Base-by-base conservation (phyloP, 1,284 basidiomycete genomes). In the Coniferiporia sulphurascens region DNA sequence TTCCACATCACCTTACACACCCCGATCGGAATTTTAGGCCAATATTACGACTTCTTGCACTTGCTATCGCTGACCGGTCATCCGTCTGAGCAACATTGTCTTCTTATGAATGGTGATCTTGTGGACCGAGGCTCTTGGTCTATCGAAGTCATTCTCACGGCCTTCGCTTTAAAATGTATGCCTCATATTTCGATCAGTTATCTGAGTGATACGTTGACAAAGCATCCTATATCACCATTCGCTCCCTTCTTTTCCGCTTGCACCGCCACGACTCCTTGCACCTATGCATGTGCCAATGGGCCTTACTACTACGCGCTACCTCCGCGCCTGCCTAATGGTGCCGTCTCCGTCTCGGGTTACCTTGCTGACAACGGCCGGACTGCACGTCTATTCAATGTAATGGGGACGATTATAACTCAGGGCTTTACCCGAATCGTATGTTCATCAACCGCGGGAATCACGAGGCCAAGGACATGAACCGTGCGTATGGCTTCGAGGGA, bases 81-180 rank as follows among this genome's bases (percentile, higher is more conserved):
- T 57, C 95, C 95, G 13, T 86, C 78, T 59, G 83, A 89, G 59
- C 86, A 82, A 35, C 94, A 96, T 66, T 88, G 87, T 67, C 74
- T 97, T 52, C 76, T 96, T 45, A 96, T 97, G 88, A 97, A 96
- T 71, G 95, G 93, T 15, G 95, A 98, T 77, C 87, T 97, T 61
- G 97, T 99, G 45, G 97, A 99, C 73, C 87, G 97, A 62, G 97
- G 96, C 13, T 95, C 91, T 36, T 98, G 95, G 95, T 93, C 92
- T 9, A 90, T 98, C 61, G 97, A 99, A 75, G 95, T 98, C 59
- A 95, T 95, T 57, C 74, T 99, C 62, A 91, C 91, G 8, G 87
- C 95, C 1, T 93, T 99, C 69, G 93, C 95, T 4, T 98, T 91
- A 77, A 99, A 99, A 80, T 99, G 95, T 87, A 65, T 68, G 84